phyloP scores from a whole-genome alignment of 495 filamentous ascomycete species.

The Arthonia radiata region DNA sequence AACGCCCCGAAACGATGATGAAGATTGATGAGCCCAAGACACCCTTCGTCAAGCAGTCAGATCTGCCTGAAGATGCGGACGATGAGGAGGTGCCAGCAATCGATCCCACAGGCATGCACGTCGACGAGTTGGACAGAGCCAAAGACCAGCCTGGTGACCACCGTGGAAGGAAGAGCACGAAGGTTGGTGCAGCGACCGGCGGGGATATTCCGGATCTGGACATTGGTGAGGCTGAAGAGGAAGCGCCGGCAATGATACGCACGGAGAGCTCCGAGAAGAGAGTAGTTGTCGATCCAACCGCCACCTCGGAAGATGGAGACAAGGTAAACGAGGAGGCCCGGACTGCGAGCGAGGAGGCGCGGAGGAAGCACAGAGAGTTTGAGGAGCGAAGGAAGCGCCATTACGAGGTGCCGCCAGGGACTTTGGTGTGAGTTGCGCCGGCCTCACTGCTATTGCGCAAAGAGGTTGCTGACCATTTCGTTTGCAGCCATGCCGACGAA shows the following conservation, averaged over 20 bases:
- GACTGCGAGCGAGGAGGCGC: constrained; percentile 43
- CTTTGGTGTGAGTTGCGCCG: constrained; percentile 40
- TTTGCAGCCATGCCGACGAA: constrained; percentile 24
- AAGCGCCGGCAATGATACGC: constrained; percentile 15
- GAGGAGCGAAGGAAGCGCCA: constrained; percentile 81
- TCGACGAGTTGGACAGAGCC: constrained; percentile 49
- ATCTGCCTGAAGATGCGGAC: constrained; percentile 61
- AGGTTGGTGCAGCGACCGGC: constrained; percentile 20
- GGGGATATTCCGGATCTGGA: constrained; percentile 82
- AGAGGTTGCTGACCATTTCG: constrained; percentile 1
- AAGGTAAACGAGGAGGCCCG: constrained; percentile 31
- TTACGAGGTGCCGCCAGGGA: constrained; percentile 95
- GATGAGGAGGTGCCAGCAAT: constrained; percentile 41
- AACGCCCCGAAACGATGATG: constrained; percentile 86
- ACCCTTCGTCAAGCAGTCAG: constrained; percentile 75
- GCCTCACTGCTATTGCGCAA: neutral
- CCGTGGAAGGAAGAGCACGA: constrained; percentile 13
- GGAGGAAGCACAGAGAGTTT: constrained; percentile 73
- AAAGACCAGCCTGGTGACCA: constrained; percentile 8
- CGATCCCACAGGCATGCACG: constrained; percentile 30
- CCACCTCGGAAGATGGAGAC: constrained; percentile 23
- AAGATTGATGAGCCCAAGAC: constrained; percentile 98
- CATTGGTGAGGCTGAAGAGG: constrained; percentile 83
- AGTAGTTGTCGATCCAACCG: constrained; percentile 44
- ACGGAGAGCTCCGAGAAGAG: constrained; percentile 35